phyloP scores from a whole-genome alignment of 2,329 filamentous ascomycete genomes.

The Pseudogymnoascus sp. region DNA sequence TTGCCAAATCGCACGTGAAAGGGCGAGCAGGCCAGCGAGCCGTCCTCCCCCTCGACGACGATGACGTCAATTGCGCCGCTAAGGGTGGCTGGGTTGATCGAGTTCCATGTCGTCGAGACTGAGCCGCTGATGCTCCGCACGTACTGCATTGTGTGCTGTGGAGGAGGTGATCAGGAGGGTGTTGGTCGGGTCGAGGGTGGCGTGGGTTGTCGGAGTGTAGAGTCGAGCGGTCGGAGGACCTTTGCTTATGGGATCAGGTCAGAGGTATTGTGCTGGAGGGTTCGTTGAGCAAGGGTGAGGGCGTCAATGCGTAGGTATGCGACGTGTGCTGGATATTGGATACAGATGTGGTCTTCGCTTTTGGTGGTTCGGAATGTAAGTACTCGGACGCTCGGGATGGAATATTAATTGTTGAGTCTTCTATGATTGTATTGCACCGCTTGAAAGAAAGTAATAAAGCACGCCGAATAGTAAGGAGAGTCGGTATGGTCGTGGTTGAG shows the following conservation, averaged over 20 bases:
- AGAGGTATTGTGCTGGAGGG: background rate
- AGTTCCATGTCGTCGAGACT: conserved; percentile 98
- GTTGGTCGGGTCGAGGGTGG: background rate
- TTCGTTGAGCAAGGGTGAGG: background rate
- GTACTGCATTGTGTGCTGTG: conserved; percentile 72
- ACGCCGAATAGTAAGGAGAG: background rate
- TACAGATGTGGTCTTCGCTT: background rate
- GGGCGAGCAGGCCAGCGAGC: conserved; percentile 78
- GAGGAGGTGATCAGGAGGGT: background rate
- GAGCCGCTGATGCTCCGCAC: conserved; percentile 90
- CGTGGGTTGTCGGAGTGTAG: background rate
- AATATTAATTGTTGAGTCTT: conserved; percentile 5
- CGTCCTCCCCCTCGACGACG: conserved; percentile 93
- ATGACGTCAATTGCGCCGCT: conserved; percentile 98
- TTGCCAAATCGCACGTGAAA: conserved; percentile 99
- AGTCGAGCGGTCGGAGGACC: background rate
- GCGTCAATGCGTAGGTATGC: background rate
- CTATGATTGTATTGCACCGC: background rate
- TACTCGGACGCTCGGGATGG: background rate
- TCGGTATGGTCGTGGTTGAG: conserved; percentile 4
- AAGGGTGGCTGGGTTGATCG: conserved; percentile 93
- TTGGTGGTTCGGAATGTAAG: background rate
- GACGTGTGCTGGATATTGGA: background rate
- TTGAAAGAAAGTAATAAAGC: conserved; percentile 7
- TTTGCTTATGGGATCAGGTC: background rate